phyloP scores from a whole-genome alignment of 345 rosid species.

The Streptanthus diversifolius region DNA sequence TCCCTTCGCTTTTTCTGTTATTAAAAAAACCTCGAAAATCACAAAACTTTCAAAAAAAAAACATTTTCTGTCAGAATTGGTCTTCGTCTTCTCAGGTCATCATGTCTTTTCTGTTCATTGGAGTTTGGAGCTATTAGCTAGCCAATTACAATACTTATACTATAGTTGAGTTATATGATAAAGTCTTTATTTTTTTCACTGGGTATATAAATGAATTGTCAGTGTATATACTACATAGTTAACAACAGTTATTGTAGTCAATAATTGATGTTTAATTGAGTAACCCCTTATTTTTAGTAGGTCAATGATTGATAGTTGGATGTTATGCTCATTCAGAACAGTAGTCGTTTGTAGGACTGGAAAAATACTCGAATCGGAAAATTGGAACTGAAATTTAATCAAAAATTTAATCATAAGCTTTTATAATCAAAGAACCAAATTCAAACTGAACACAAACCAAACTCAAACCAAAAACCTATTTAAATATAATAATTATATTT shows the following conservation, averaged over 20 bases:
- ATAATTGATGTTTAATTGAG: neutral
- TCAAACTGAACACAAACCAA: no score
- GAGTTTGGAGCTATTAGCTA: slow-evolving; percentile 22
- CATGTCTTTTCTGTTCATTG: slow-evolving; percentile 18
- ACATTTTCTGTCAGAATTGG: slow-evolving; percentile 33
- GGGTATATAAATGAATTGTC: neutral
- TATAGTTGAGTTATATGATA: neutral
- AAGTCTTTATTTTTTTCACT: neutral
- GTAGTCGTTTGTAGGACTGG: no score
- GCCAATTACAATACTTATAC: slow-evolving; percentile 8
- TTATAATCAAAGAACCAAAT: no score
- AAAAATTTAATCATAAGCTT: no score
- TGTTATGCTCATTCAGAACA: neutral
- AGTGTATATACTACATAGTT: neutral
- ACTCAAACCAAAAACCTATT: no score
- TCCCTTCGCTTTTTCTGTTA: neutral
- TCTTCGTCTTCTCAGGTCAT: slow-evolving; percentile 14
- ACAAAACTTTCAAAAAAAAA: neutral
- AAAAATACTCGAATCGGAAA: no score
- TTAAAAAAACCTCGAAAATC: neutral
- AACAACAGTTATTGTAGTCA: neutral
- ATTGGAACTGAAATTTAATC: no score
- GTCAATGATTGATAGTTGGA: neutral
- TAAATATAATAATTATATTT: no score
- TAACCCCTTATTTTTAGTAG: neutral